A percentile compares a stretch with the other conserved stretches of the same genome.
These are phyloP conservation scores for Raphanus hybrid DNA, from an alignment of 441 rosid genomes.

Conservation along the genomic window DNA sequence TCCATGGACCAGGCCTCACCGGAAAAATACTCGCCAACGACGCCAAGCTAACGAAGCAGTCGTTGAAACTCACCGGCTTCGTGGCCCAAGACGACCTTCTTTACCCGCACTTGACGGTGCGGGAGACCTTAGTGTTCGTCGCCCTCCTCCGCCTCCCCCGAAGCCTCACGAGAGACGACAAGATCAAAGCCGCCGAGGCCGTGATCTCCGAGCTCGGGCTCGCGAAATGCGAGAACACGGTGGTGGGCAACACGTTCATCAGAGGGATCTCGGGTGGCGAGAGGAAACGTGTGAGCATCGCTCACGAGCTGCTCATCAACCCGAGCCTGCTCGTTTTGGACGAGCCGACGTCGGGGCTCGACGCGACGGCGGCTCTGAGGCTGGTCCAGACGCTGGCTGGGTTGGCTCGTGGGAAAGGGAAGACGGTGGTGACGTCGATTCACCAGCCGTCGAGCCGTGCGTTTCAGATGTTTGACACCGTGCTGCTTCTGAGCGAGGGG, in stretches of 20 bases:
- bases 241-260: conserved; percentile 79
- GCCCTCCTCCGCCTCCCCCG: conserved; percentile 77
- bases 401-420: conserved; percentile 65
- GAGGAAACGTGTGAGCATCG: conserved; percentile 88
- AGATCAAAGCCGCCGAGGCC: conserved; percentile 59
- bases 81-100: conserved; percentile 91
- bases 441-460: conserved; percentile 95
- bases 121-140: conserved; percentile 83
- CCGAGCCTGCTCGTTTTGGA: conserved; percentile 85
- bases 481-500: conserved; percentile 83
- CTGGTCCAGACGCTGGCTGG: conserved; percentile 58
- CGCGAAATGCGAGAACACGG: conserved; percentile 73
- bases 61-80: conserved; percentile 70
- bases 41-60: conserved; percentile 54
- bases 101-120: conserved; percentile 93
- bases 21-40: conserved; percentile 74
- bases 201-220: conserved; percentile 79
- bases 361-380: conserved; percentile 85
- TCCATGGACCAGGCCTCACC: conserved; percentile 55
- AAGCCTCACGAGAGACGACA: conserved; percentile 53
- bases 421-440: conserved; percentile 77
- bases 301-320: conserved; percentile 81
- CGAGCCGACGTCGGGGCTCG: conserved; percentile 94
- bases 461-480: conserved; percentile 83
- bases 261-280: conserved; percentile 95